A percentile compares a stretch with the other conserved stretches of the same genome.
Conservation (phyloP, 768 basidiomycete genomes). For the Trametopsis cervina region DNA sequence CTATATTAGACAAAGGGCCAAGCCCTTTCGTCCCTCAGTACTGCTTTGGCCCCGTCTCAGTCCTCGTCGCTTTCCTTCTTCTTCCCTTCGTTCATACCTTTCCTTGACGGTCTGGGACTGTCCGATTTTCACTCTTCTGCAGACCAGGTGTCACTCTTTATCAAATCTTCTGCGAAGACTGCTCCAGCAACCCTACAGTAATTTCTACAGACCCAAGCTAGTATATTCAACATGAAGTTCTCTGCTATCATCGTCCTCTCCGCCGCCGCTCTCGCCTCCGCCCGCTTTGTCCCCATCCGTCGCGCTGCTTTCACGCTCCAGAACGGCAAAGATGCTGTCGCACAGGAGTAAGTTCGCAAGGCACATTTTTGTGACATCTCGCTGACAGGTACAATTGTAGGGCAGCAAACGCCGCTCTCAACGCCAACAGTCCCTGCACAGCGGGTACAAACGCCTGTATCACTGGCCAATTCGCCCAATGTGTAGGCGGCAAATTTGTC, state of each 20-base stretch:
- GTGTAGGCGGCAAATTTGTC: constrained; percentile 38
- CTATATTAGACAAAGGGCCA: no score
- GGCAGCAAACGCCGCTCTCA: no score
- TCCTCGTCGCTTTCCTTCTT: not conserved
- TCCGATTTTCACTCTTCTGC: not conserved
- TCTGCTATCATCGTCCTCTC: constrained; percentile 27
- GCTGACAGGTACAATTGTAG: no score
- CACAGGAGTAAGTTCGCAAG: constrained; percentile 38
- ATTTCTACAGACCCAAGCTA: constrained; percentile 5
- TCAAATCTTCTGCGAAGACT: constrained; percentile 6
- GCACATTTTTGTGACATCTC: constrained; percentile 36
- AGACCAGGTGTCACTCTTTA: not conserved
- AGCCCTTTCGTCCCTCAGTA: no score
- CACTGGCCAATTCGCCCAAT: constrained; percentile 44
- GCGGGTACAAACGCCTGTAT: constrained; percentile 42
- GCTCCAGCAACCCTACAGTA: constrained; percentile 8
- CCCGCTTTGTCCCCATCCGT: constrained; percentile 13
- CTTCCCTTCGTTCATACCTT: not conserved
- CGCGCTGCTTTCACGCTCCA: constrained; percentile 17
- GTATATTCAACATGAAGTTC: constrained; percentile 30
- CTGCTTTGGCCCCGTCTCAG: no score
- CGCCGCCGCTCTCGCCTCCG: constrained; percentile 23
- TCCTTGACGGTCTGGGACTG: no score
- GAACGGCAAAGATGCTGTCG: constrained; percentile 25
- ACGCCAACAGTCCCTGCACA: no score